Base-by-base conservation (phyloP, 129 eudicot species). In the Rutidosis leptorrhynchoides region DNA sequence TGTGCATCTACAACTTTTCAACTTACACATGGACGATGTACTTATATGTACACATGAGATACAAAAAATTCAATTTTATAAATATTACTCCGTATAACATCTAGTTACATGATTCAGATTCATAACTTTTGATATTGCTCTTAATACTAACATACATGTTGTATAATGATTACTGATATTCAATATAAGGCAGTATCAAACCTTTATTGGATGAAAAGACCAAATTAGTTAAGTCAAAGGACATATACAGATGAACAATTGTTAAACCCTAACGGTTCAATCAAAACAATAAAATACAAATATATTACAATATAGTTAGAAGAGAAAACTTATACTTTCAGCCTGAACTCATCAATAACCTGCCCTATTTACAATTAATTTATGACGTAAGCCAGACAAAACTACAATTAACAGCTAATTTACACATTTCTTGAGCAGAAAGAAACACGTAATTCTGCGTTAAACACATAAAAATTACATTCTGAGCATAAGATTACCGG, bases 361-460 rank as follows among this genome's bases (percentile, higher is more conserved):
- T 9, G 56, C 16, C 33, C 37, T 62, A 33, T 32, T 20, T 62
- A 49, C 42, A 61, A 42, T 48, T 30, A 29, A 23, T 51, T 15
- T 0, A 45, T 14, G 23, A 21, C 1, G 23, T 3, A 62, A 72
- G 55, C 29, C 20, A 28, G 26, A 27, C 21, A 16, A 67, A 57
- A 66, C 46, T 33, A 56, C 43, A 54, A 14, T 7, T 24, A 27
- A 40, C n/a, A 57, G 42, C 58, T 8, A 35, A 58, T 67, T 21
- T 68, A 11, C 16, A 49, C 1, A 32, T 75, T 75, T 75, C 79
- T 51, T 75, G 79, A 15, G 74, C 79, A 75, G 68, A 15, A 75
- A 75, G 74, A 75, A 67, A 75, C 79, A 51, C 9, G n/a, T 57
- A 60, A 75, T 17, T 58, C 68, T 29, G 61, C 57, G 14, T 35